Evolutionary conservation across 495 filamentous ascomycete genomes (phyloP).

Genomic region (Elaphomyces granulatus): DNA sequence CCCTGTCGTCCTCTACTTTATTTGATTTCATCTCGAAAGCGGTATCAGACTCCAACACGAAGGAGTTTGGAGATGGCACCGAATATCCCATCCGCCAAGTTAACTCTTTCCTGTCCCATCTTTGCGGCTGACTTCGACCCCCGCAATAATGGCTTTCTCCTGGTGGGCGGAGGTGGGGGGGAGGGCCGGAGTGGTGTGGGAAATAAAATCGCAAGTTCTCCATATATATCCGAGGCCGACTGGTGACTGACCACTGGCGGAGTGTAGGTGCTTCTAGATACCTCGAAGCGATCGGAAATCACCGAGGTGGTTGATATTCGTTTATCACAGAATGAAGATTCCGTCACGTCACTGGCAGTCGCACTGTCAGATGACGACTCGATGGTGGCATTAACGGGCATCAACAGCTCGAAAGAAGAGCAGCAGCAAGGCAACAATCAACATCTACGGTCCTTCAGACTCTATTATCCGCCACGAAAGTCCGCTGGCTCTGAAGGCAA

Average conservation of each 20-base stretch:
- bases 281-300: slow-evolving; percentile 45
- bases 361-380: slow-evolving; percentile 39
- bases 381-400: slow-evolving; percentile 60
- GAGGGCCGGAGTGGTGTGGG: slow-evolving; percentile 71
- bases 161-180: slow-evolving; percentile 88
- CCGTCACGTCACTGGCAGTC: slow-evolving; percentile 65
- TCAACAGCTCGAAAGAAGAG: slow-evolving; percentile 66
- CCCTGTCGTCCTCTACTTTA: no score
- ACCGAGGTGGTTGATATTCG: slow-evolving; percentile 57
- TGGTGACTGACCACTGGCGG: neutral
- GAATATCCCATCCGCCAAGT: slow-evolving; percentile 43
- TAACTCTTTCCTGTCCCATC: slow-evolving; percentile 72
- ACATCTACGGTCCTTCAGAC: slow-evolving; percentile 69
- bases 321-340: slow-evolving; percentile 80
- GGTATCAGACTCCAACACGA: no score
- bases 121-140: slow-evolving; percentile 84
- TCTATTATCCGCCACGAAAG: slow-evolving; percentile 33
- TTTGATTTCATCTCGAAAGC: no score
- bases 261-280: slow-evolving; percentile 52
- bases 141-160: slow-evolving; percentile 52
- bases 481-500: slow-evolving; percentile 16
- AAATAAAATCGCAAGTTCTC: slow-evolving; percentile 66
- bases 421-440: slow-evolving; percentile 66
- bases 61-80: no score
- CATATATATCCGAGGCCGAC: slow-evolving; percentile 1